A percentile compares a stretch with the other conserved stretches of the same genome.
Evolutionary conservation across 108 stramenopile genomes (phyloP).

Genomic region (Skeletonema costatum): DNA sequence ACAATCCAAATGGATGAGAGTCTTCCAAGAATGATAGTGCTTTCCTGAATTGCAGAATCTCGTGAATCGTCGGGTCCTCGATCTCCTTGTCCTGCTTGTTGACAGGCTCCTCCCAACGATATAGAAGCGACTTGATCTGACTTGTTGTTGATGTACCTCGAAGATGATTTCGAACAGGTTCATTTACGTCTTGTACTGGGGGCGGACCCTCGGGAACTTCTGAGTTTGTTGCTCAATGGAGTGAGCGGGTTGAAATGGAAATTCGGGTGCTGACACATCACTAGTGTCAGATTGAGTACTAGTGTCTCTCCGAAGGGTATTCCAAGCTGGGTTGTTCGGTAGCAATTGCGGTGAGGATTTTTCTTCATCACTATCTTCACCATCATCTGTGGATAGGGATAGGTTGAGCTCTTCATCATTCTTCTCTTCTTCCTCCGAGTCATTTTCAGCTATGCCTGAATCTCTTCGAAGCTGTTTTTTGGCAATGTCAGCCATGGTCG

Average conservation of each 20-base stretch:
- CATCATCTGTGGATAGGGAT: conserved; percentile 2
- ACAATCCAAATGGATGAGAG: conserved; percentile 58
- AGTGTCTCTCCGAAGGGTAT: conserved; percentile 19
- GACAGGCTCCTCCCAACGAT: conserved; percentile 79
- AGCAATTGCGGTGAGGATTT: background rate
- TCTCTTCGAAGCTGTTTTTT: background rate
- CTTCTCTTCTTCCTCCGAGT: background rate
- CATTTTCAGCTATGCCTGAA: background rate
- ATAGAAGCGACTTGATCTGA: conserved; percentile 57
- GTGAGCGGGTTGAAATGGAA: background rate
- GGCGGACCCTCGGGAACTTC: background rate
- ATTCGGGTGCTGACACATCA: background rate
- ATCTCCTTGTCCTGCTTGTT: conserved; percentile 59
- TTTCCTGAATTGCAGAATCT: conserved; percentile 71
- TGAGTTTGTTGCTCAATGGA: background rate
- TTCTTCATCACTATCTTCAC: background rate
- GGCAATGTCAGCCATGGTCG: conserved; percentile 40
- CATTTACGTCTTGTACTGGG: conserved; percentile 24
- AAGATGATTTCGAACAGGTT: conserved; percentile 29
- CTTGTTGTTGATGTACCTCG: conserved; percentile 25
- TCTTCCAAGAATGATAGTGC: conserved; percentile 69
- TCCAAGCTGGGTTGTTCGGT: conserved; percentile 17
- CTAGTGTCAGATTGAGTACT: background rate
- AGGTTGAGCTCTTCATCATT: background rate
- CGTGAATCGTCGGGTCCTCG: conserved; percentile 51